Evolutionary conservation across 2,329 filamentous ascomycete species (phyloP), one percentile per base, ranked within the genome.

Genomic region (Aspergillus ochraceoroseus): DNA sequence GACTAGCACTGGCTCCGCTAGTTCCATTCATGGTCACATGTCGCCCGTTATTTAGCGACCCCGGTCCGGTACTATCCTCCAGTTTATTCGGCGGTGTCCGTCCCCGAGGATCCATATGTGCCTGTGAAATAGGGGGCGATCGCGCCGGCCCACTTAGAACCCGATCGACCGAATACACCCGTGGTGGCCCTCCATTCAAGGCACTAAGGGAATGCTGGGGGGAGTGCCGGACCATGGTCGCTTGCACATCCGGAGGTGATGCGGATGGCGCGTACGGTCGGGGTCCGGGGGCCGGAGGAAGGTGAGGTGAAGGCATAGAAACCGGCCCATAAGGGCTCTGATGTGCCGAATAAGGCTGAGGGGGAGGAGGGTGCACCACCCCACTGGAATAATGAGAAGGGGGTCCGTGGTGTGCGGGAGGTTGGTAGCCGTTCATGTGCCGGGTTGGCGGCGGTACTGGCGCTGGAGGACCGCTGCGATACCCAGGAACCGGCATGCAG

Each of bases 1-100:
- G 83, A 56, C 81, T 88, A 11, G 84, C 83, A 55, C 85, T 88
- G 3, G 84, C 84, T n/a, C 83, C 46, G 33, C 48, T 53, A 12
- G 56, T 54, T 12, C 55, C 59, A 32, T 58, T 61, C 29, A 52
- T 50, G 7, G 47, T 54, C 0, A 50, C 32, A 29, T 59, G 54
- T 26, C 63, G 53, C 28, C 53, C 49, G 18, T 52, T 55, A 44
- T 51, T 60, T 12, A 55, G 44, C 11, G 55, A 46, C 27, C 49
- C 53, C n/a, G 55, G 47, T 32, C 56, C 44, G 3, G 50, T 42
- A 25, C 53, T 56, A 7, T 62, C 60, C 5, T 63, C 60, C n/a
- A 54, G 47, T 18, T 55, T 52, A 8, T 43, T 55, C 4, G 63
- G 56, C 20, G 62, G 59, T 0, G 56, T 58, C 5, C 58, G 58